These are phyloP conservation scores for Thuja plicata DNA, from an alignment of 83 land plant species.

Conservation along the genomic window DNA sequence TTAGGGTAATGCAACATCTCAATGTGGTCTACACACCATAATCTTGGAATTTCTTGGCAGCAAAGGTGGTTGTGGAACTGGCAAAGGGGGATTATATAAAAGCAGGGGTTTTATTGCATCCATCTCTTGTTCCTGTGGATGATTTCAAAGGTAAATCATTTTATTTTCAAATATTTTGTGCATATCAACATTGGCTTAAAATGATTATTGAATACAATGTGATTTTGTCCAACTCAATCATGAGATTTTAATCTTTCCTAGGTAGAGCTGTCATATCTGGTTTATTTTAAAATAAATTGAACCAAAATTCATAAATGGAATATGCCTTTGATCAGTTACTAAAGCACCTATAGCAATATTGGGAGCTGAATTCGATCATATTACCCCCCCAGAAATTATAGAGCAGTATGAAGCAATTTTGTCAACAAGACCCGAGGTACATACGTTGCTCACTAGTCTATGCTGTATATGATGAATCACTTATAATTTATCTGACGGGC, in stretches of 20 bases:
- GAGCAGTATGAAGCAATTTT: constrained; percentile 44
- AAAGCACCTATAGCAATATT: constrained; percentile 46
- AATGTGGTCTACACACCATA: background rate
- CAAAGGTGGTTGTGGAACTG: constrained; percentile 10
- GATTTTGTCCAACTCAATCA: too few relatives aligned
- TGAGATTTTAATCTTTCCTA: too few relatives aligned
- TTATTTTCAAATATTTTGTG: background rate
- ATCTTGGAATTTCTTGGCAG: background rate
- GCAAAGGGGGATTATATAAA: constrained; percentile 11
- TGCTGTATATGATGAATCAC: background rate
- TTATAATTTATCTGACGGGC: background rate
- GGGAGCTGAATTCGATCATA: constrained; percentile 63
- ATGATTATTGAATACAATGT: background rate
- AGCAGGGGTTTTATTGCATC: constrained; percentile 12
- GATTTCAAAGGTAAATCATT: constrained; percentile 7
- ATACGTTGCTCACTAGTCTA: background rate
- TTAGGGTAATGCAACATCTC: background rate
- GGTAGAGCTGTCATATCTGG: too few relatives aligned
- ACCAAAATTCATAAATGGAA: background rate
- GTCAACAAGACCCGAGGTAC: constrained; percentile 49
- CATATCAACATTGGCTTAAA: background rate
- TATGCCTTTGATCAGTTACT: constrained; percentile 22
- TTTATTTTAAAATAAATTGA: background rate
- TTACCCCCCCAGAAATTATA: constrained; percentile 39
- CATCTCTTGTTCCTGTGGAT: constrained; percentile 3